A percentile compares a stretch with the other conserved stretches of the same genome.
Conservation (phyloP, 495 filamentous ascomycete species). For the Sordaria brevicollis region DNA sequence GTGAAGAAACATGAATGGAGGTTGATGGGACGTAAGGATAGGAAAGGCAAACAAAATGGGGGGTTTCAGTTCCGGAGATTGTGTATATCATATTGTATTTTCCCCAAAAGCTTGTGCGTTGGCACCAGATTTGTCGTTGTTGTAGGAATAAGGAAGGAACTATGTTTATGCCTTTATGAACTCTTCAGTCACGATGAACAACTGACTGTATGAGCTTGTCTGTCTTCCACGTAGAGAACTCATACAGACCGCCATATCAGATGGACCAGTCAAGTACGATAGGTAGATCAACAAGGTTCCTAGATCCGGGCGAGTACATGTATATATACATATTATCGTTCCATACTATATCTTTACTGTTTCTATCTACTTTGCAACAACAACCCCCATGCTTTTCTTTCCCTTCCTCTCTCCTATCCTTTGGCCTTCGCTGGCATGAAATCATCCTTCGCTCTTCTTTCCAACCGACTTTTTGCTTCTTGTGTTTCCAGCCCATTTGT, state of each 20-base stretch:
- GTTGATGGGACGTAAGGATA: not conserved
- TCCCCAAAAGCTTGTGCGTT: not conserved
- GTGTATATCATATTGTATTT: not conserved
- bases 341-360: not conserved
- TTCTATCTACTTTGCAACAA: not conserved
- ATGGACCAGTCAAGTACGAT: not conserved
- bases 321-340: not conserved
- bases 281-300: not conserved
- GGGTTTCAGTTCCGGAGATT: too few relatives aligned
- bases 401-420: not conserved
- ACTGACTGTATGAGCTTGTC: not conserved
- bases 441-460: not conserved
- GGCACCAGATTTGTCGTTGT: not conserved
- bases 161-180: not conserved
- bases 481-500: not conserved
- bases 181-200: not conserved
- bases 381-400: not conserved
- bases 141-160: not conserved
- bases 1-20: not conserved
- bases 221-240: not conserved
- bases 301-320: not conserved
- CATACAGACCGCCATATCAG: not conserved
- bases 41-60: not conserved
- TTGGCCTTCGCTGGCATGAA: too few relatives aligned
- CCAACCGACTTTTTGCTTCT: not conserved